Evolutionary conservation across 805 yeast species (phyloP).

Genomic region (Blastobotrys parvus): DNA sequence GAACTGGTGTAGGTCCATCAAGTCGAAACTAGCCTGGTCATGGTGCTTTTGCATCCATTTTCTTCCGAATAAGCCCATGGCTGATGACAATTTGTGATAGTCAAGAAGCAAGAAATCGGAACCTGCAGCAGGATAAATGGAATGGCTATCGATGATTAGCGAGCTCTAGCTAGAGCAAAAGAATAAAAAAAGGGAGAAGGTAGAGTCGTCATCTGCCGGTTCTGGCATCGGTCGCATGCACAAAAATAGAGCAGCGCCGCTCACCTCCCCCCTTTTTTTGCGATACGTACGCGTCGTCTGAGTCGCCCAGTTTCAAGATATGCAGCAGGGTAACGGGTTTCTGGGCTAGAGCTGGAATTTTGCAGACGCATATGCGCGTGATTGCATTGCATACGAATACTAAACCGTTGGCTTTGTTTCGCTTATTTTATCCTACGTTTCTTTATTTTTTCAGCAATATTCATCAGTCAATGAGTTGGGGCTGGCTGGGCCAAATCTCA

Average conservation of each 20-base stretch:
- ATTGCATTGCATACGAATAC: too few species aligned
- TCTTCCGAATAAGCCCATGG: constrained; percentile 12
- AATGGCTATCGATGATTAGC: background rate
- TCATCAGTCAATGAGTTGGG: background rate
- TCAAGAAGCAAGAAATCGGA: background rate
- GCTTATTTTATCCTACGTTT: background rate
- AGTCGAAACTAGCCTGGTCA: constrained; percentile 17
- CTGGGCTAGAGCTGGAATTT: too few species aligned
- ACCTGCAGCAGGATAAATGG: background rate
- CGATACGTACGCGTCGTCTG: too few species aligned
- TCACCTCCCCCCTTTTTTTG: background rate
- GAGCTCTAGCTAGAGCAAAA: background rate
- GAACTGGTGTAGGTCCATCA: constrained; percentile 17
- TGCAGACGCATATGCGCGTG: too few species aligned
- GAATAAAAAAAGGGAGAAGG: background rate
- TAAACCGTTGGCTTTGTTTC: background rate
- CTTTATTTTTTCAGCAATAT: background rate
- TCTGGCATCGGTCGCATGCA: background rate
- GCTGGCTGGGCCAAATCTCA: too few species aligned
- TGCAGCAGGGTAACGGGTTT: too few species aligned
- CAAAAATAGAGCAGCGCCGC: background rate
- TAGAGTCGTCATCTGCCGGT: background rate
- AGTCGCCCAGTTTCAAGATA: too few species aligned
- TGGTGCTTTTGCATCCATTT: constrained; percentile 18
- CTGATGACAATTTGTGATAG: background rate